Conservation (phyloP, 495 filamentous ascomycete genomes). For the Podospora appendiculata region DNA sequence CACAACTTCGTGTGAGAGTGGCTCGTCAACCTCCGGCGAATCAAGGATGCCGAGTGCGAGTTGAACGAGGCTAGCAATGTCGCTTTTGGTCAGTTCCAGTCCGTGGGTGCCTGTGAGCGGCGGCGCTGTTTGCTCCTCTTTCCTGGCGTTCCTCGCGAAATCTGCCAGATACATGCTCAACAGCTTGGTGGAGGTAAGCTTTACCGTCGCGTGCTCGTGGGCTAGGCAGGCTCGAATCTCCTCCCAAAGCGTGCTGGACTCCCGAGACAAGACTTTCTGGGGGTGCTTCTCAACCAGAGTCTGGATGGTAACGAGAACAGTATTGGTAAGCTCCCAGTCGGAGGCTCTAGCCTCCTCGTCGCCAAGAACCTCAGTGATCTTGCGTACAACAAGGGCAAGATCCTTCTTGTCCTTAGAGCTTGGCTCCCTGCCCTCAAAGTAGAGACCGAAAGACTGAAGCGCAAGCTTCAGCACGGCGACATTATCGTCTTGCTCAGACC, state of each 20-base stretch:
- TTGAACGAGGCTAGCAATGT: slow-evolving; percentile 58
- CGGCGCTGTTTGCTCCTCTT: slow-evolving; percentile 38
- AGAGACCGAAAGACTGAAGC: slow-evolving; percentile 73
- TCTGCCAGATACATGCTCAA: slow-evolving; percentile 70
- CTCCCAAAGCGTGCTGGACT: slow-evolving; percentile 55
- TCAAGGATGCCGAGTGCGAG: slow-evolving; percentile 59
- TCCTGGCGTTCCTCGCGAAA: slow-evolving; percentile 55
- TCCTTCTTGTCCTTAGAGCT: slow-evolving; percentile 54
- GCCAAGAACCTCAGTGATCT: slow-evolving; percentile 41
- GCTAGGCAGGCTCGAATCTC: slow-evolving; percentile 57
- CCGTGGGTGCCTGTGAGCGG: slow-evolving; percentile 67
- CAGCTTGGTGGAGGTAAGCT: slow-evolving; percentile 68
- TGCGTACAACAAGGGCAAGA: slow-evolving; percentile 32
- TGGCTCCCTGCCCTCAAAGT: slow-evolving; percentile 60
- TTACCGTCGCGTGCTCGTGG: slow-evolving; percentile 68
- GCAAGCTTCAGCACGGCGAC: slow-evolving; percentile 60
- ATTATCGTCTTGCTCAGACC: slow-evolving; percentile 67
- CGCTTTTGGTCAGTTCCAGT: slow-evolving; percentile 53
- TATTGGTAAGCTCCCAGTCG: slow-evolving; percentile 76
- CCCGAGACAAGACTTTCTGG: slow-evolving; percentile 47
- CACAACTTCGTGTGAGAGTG: slow-evolving; percentile 62
- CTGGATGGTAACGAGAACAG: slow-evolving; percentile 57
- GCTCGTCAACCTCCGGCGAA: slow-evolving; percentile 53
- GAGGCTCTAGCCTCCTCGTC: slow-evolving; percentile 36
- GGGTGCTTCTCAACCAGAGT: slow-evolving; percentile 64